These are phyloP conservation scores for Cladosporium cucumerinum DNA, from an alignment of 2,329 filamentous ascomycete genomes.

Conservation along the genomic window DNA sequence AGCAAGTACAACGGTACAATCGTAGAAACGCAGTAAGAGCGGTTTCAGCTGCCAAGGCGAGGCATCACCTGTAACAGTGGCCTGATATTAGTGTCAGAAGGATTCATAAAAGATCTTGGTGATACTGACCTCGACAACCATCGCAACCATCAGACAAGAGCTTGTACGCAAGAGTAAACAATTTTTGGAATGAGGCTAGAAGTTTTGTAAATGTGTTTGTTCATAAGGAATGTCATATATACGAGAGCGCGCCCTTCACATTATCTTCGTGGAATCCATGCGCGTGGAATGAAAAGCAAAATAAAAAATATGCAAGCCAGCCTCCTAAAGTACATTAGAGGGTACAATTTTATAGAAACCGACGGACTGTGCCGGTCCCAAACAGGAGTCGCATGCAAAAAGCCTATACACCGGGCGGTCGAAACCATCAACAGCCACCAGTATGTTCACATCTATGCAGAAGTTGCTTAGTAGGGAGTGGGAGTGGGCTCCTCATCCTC, in stretches of 20 bases:
- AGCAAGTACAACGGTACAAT: not conserved
- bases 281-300: not conserved
- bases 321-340: not conserved
- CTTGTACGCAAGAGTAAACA: not conserved
- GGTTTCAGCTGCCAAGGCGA: not conserved
- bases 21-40: not conserved
- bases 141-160: not conserved
- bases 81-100: not conserved
- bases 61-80: not conserved
- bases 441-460: not conserved
- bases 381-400: not conserved
- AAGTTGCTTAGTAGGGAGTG: not conserved
- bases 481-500: constrained; percentile 2
- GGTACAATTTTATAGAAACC: not conserved
- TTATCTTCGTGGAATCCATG: not conserved
- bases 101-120: not conserved
- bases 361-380: not conserved
- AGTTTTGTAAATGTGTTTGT: not conserved
- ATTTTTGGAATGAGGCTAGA: not conserved
- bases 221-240: not conserved
- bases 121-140: not conserved
- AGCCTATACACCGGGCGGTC: not conserved
- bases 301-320: not conserved
- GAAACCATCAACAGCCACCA: not conserved
- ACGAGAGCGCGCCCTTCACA: not conserved